Conservation (phyloP, 805 yeast genomes). For the Candida sithepensis region DNA sequence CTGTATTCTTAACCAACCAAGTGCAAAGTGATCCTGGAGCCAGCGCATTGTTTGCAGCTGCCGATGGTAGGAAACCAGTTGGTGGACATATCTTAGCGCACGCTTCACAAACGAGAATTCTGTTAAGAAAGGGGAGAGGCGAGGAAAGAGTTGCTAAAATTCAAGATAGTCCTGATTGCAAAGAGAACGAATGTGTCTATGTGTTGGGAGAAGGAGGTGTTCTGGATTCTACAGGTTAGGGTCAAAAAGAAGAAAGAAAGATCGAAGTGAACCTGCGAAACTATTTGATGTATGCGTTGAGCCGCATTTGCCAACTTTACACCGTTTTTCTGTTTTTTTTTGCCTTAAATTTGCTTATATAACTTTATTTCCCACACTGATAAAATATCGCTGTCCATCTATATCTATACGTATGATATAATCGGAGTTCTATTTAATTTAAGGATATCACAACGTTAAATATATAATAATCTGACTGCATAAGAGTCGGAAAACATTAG, state of each 20-base stretch:
- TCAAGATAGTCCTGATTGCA: slow-evolving; percentile 80
- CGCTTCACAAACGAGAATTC: slow-evolving; percentile 73
- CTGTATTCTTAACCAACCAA: slow-evolving; percentile 72
- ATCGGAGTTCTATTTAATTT: no score
- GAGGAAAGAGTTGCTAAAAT: slow-evolving; percentile 78
- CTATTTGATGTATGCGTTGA: background rate
- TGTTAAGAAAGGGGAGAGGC: slow-evolving; percentile 70
- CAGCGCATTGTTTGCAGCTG: slow-evolving; percentile 70
- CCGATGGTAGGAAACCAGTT: slow-evolving; percentile 80
- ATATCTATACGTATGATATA: no score
- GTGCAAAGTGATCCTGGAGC: slow-evolving; percentile 87
- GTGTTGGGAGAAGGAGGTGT: slow-evolving; percentile 50
- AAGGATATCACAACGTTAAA: no score
- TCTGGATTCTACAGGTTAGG: slow-evolving; percentile 7
- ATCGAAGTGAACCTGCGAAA: background rate
- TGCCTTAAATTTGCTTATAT: no score
- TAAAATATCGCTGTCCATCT: no score
- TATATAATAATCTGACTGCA: no score
- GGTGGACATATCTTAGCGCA: slow-evolving; percentile 84
- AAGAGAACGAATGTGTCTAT: slow-evolving; percentile 75
- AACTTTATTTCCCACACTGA: no score
- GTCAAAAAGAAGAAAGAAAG: background rate
- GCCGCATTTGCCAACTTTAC: no score
- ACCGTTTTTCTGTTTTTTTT: no score
- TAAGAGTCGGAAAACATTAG: no score